Conservation (phyloP, 805 yeast species). For the Grigorovia humatica region DNA sequence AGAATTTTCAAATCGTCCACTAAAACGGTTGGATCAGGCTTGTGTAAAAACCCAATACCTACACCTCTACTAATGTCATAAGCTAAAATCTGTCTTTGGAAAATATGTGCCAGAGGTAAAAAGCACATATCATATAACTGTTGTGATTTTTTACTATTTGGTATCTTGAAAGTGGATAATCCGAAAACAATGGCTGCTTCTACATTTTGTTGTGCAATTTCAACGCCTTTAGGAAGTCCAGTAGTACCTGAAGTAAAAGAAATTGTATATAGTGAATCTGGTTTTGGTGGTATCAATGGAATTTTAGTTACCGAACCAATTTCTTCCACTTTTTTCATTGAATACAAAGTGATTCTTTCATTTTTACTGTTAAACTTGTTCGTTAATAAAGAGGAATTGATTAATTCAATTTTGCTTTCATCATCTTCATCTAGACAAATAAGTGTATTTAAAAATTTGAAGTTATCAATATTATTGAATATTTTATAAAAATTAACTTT, state of each 20-base stretch:
- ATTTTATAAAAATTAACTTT: slow-evolving; percentile 40
- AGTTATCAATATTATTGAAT: slow-evolving; percentile 34
- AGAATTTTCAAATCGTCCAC: slow-evolving; percentile 48
- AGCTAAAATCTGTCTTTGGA: slow-evolving; percentile 38
- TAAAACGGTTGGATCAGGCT: slow-evolving; percentile 40
- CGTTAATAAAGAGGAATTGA: slow-evolving; percentile 23
- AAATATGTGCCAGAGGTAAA: slow-evolving; percentile 51
- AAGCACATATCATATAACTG: slow-evolving; percentile 33
- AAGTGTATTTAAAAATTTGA: slow-evolving; percentile 38
- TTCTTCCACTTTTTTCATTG: slow-evolving; percentile 33
- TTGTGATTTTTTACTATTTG: slow-evolving; percentile 13
- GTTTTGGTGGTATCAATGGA: slow-evolving; percentile 38
- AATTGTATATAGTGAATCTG: slow-evolving; percentile 47
- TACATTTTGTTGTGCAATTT: slow-evolving; percentile 41
- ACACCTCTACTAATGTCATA: slow-evolving; percentile 39
- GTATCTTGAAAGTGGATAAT: slow-evolving; percentile 28
- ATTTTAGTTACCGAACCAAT: slow-evolving; percentile 35
- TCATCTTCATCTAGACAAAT: slow-evolving; percentile 44
- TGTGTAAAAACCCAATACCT: slow-evolving; percentile 45
- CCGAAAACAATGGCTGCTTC: slow-evolving; percentile 40
- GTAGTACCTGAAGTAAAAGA: slow-evolving; percentile 72
- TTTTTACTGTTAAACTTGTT: slow-evolving; percentile 22
- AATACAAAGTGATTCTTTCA: slow-evolving; percentile 32
- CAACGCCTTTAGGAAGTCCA: slow-evolving; percentile 66
- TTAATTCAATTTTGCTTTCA: slow-evolving; percentile 25